A percentile compares a stretch with the other conserved stretches of the same genome.
These are phyloP conservation scores for Hemileia vastatrix DNA, from an alignment of 1,284 basidiomycete genomes.

Conservation along the genomic window DNA sequence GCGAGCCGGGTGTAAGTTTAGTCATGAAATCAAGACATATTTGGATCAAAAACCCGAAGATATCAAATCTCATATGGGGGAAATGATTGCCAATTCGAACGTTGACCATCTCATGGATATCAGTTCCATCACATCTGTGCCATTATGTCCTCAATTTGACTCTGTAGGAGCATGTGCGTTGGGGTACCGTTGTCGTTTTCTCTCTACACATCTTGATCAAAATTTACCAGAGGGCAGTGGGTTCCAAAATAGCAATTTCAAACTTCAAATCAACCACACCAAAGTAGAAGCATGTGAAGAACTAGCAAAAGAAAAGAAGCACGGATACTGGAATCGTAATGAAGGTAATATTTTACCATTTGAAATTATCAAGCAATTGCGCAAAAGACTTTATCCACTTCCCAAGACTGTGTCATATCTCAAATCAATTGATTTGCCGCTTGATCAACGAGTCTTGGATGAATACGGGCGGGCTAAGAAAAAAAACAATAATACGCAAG, in stretches of 20 bases:
- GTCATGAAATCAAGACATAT: conserved; percentile 68
- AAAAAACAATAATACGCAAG: neutral
- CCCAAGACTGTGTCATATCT: conserved; percentile 20
- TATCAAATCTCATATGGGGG: conserved; percentile 49
- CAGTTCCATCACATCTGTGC: neutral
- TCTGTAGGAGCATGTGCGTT: neutral
- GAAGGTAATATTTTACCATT: neutral
- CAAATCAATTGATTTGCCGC: conserved; percentile 1
- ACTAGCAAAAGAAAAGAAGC: too few relatives aligned
- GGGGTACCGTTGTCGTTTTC: neutral
- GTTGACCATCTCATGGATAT: neutral
- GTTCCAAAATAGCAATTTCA: neutral
- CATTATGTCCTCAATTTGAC: neutral
- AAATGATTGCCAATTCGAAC: neutral
- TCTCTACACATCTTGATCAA: neutral
- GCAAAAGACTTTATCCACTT: conserved; percentile 16
- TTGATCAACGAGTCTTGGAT: conserved; percentile 5
- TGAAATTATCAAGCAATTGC: neutral
- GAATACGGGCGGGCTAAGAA: neutral
- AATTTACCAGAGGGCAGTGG: neutral
- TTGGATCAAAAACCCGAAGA: conserved; percentile 66
- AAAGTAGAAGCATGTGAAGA: neutral
- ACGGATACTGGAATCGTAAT: neutral
- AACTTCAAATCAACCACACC: neutral
- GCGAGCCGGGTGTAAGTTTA: conserved; percentile 64